These are phyloP conservation scores for Paecilomyces variotii DNA, from an alignment of 2,329 filamentous ascomycete species.

Conservation along the genomic window DNA sequence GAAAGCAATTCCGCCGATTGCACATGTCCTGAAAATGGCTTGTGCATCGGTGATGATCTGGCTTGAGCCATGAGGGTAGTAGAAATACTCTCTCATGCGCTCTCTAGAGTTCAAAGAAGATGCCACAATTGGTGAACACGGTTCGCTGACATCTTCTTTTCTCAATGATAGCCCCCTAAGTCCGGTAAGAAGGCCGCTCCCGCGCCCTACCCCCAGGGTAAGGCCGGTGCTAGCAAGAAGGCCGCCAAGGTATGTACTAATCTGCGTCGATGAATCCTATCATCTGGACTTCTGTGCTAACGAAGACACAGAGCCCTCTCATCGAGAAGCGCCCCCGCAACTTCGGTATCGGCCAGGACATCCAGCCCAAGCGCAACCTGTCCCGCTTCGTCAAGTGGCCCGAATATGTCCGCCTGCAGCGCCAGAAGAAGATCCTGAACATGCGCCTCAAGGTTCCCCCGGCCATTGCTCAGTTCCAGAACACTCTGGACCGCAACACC, in stretches of 20 bases:
- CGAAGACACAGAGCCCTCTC: conserved; percentile 73
- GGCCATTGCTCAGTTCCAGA: conserved; percentile 94
- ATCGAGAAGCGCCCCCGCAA: conserved; percentile 97
- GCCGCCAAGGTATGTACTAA: conserved; percentile 73
- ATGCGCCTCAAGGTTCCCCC: conserved; percentile 98
- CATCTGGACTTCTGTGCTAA: conserved; percentile 7
- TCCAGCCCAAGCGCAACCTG: conserved; percentile 92
- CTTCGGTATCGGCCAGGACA: conserved; percentile 98
- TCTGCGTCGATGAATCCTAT: conserved; percentile 8
- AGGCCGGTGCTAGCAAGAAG: conserved; percentile 86
- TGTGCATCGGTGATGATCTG: conserved; percentile 37
- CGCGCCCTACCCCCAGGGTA: conserved; percentile 91
- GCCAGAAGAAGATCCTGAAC: conserved; percentile 91
- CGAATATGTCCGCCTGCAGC: conserved; percentile 97
- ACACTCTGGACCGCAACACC: conserved; percentile 92
- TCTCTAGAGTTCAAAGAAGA: conserved; percentile 94
- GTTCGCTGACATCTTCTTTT: conserved; percentile 95
- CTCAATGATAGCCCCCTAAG: conserved; percentile 99
- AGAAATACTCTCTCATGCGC: conserved; percentile 48
- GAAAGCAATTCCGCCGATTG: conserved; percentile 31
- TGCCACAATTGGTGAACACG: conserved; percentile 63
- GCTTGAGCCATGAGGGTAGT: conserved; percentile 47
- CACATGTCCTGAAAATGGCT: conserved; percentile 15
- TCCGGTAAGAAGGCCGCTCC: conserved; percentile 93
- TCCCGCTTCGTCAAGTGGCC: conserved; percentile 99